Conservation (phyloP, 257 asterid genomes). For the Nicotiana otophora region DNA sequence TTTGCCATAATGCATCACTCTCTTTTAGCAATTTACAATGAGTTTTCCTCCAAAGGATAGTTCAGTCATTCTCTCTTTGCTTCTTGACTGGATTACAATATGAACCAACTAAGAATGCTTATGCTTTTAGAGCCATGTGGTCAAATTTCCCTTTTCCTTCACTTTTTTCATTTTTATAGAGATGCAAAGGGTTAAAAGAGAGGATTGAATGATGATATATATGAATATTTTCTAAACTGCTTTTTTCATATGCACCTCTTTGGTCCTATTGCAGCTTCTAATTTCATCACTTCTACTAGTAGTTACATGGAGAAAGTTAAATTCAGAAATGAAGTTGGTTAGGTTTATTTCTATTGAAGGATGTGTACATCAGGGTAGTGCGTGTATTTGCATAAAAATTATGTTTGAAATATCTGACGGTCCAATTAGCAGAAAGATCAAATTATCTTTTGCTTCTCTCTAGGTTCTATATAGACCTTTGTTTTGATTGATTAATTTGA, state of each 20-base stretch:
- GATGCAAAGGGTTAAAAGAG: background rate
- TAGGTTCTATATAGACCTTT: background rate
- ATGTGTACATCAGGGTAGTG: background rate
- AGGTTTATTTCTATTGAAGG: background rate
- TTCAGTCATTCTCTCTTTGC: background rate
- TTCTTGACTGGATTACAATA: background rate
- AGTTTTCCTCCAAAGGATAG: background rate
- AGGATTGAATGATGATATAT: background rate
- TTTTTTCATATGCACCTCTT: background rate
- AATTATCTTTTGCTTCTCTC: background rate
- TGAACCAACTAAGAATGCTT: background rate
- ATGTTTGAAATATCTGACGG: background rate
- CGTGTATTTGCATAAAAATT: background rate
- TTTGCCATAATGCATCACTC: background rate
- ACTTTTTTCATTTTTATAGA: background rate
- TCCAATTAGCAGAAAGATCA: background rate
- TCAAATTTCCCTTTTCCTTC: background rate
- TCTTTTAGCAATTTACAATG: background rate
- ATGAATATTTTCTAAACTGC: background rate
- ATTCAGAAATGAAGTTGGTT: conserved; percentile 1
- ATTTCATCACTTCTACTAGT: background rate
- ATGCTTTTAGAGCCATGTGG: background rate
- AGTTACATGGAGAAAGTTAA: background rate
- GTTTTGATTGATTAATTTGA: background rate
- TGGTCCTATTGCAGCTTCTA: background rate